These are phyloP conservation scores for Blastobotrys terrestris DNA, from an alignment of 805 yeast species.

Conservation along the genomic window DNA sequence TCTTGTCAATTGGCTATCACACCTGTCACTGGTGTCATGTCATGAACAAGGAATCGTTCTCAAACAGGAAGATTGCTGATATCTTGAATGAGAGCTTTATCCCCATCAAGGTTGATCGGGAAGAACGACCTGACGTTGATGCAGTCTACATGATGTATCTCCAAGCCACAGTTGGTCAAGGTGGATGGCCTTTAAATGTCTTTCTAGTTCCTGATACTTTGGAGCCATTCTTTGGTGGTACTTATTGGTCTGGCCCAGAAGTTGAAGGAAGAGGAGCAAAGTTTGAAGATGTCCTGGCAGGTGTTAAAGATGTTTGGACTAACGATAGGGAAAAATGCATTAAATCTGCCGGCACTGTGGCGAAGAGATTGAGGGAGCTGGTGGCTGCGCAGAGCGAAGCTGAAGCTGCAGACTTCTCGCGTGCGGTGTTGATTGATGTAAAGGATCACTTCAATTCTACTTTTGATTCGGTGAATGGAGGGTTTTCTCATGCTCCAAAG, in stretches of 20 bases:
- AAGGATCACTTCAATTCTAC: conserved; percentile 22
- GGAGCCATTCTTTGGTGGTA: conserved; percentile 35
- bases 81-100: conserved; percentile 28
- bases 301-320: conserved; percentile 29
- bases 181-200: conserved; percentile 38
- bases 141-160: conserved; percentile 34
- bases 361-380: conserved; percentile 20
- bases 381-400: conserved; percentile 22
- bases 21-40: conserved; percentile 37
- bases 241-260: conserved; percentile 34
- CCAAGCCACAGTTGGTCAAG: conserved; percentile 32
- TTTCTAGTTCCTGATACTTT: conserved; percentile 32
- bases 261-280: conserved; percentile 18
- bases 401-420: conserved; percentile 11
- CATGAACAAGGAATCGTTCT: conserved; percentile 32
- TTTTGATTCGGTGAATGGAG: conserved; percentile 28
- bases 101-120: conserved; percentile 35
- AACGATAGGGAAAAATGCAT: conserved; percentile 24
- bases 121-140: conserved; percentile 37
- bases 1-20: conserved; percentile 33
- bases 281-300: conserved; percentile 27
- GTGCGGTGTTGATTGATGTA: conserved; percentile 18
- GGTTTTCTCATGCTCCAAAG: conserved; percentile 33
- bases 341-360: conserved; percentile 23
- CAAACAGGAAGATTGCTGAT: conserved; percentile 23